Base-by-base conservation (phyloP, 176 grass and related monocot genomes). In the barley (Hordeum vulgare) region DNA sequence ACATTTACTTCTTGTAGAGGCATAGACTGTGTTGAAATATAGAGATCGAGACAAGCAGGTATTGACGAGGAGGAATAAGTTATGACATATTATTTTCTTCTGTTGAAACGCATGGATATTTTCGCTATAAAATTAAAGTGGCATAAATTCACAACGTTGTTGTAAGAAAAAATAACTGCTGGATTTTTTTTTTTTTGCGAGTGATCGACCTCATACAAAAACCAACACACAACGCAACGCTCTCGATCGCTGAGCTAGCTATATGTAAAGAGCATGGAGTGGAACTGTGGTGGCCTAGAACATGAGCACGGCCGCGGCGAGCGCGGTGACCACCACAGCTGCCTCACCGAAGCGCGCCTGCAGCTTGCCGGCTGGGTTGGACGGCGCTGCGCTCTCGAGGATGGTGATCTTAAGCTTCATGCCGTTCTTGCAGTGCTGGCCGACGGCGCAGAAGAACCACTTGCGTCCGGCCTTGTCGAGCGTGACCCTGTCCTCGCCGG, bases 401-500 rank as follows among this genome's bases (percentile, higher is more conserved):
- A 92, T 64, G 20, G 20, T 41, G 84, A 92, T 61, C 54, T 59
- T 83, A 34, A 92, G 57, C 76, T 89, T 90, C 87, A 89, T 86
- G 26, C 71, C 54, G 2, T 14, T 79, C 20, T 24, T 0, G 67
- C 88, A 90, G 78, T 93, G 91, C 51, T 27, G 3, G 20, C 26
- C 56, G 61, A 83, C 77, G 36, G 41, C 28, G 57, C 91, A 94
- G 3, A 88, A n/a, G 76, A 83, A 94, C 91, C 91, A 90, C 18
- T 53, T 39, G 5, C 61, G 64, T 4, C 88, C 91, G 2, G 70
- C 35, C 0, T 21, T 15, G 11, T 24, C 66, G 36, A 94, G 88
- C 21, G 70, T 4, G 74, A 94, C 58, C 17, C 20, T 6, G 76
- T 94, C 85, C 39, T 80, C 75, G 28, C 74, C 76, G 39, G 68